phyloP scores from a whole-genome alignment of 2,329 filamentous ascomycete species.

The Pseudogymnoascus sp. region DNA sequence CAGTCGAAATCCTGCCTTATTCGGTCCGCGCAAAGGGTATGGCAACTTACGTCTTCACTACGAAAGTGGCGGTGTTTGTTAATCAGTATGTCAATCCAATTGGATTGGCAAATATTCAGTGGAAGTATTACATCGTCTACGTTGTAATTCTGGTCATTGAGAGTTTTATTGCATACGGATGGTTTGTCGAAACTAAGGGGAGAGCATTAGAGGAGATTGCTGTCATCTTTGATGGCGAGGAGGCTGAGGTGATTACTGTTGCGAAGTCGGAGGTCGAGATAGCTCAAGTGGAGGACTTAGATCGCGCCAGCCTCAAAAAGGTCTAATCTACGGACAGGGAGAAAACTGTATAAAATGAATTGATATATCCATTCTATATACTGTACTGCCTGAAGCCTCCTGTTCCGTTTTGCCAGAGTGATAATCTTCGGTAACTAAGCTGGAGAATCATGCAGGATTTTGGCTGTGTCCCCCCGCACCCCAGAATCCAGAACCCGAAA shows the following conservation, averaged over 20 bases:
- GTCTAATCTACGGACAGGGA: background rate
- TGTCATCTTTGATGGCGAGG: slow-evolving; percentile 10
- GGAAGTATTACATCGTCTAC: slow-evolving; percentile 32
- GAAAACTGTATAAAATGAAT: background rate
- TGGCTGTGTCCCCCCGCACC: background rate
- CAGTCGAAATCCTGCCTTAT: slow-evolving; percentile 36
- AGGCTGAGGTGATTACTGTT: slow-evolving; percentile 5
- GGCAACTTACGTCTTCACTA: slow-evolving; percentile 36
- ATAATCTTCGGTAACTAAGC: background rate
- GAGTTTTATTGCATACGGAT: slow-evolving; percentile 12
- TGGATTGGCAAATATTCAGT: slow-evolving; percentile 27
- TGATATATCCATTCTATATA: background rate
- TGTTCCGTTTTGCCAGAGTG: background rate
- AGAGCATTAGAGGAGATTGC: slow-evolving; percentile 12
- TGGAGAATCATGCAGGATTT: background rate
- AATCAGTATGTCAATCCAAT: slow-evolving; percentile 32
- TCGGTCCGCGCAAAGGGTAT: slow-evolving; percentile 32
- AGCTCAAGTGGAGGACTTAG: background rate
- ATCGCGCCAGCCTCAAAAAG: background rate
- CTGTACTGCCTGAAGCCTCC: background rate
- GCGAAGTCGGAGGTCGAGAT: background rate
- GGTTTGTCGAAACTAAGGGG: slow-evolving; percentile 12
- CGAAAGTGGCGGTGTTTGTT: slow-evolving; percentile 28
- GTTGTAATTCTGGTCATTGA: slow-evolving; percentile 22
- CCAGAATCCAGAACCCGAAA: background rate